phyloP scores from a whole-genome alignment of 2,329 filamentous ascomycete genomes.

The Penicillium capsulatum region DNA sequence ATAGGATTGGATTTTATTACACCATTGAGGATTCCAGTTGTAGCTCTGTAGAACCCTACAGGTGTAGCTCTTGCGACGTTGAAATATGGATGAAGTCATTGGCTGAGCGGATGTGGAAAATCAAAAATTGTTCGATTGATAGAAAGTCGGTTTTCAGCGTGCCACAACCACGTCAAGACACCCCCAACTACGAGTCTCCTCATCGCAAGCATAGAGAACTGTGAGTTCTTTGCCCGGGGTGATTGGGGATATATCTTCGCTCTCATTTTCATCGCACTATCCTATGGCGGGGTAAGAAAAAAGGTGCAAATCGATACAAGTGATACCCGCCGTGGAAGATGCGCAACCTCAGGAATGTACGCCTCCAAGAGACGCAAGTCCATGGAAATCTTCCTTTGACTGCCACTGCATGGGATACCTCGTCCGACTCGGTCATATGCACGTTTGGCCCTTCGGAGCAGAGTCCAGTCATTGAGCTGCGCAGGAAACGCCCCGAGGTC shows the following conservation, averaged over 20 bases:
- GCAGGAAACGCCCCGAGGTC: constrained; percentile 43
- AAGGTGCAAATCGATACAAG: constrained; percentile 16
- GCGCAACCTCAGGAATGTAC: constrained; percentile 82
- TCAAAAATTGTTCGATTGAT: constrained; percentile 36
- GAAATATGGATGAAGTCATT: constrained; percentile 45
- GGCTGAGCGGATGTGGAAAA: constrained; percentile 38
- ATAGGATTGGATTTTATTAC: constrained; percentile 27
- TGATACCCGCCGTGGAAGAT: constrained; percentile 50
- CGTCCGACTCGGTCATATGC: constrained; percentile 72
- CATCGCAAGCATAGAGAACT: neutral
- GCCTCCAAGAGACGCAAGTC: constrained; percentile 62
- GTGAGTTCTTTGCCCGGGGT: no score
- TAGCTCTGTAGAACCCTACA: constrained; percentile 18
- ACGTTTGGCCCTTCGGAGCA: constrained; percentile 74
- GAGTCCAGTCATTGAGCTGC: constrained; percentile 69
- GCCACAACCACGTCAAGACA: constrained; percentile 12
- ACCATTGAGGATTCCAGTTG: constrained; percentile 9
- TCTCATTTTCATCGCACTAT: constrained; percentile 14
- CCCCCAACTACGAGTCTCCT: neutral
- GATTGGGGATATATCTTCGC: no score
- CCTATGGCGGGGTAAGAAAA: constrained; percentile 36
- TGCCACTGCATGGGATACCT: constrained; percentile 79
- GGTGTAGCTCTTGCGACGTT: constrained; percentile 20
- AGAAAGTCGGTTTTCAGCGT: constrained; percentile 20
- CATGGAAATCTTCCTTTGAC: constrained; percentile 61